Evolutionary conservation across 176 grass and related monocot genomes (phyloP).

Genomic region (Bolboschoenus planiculmis): DNA sequence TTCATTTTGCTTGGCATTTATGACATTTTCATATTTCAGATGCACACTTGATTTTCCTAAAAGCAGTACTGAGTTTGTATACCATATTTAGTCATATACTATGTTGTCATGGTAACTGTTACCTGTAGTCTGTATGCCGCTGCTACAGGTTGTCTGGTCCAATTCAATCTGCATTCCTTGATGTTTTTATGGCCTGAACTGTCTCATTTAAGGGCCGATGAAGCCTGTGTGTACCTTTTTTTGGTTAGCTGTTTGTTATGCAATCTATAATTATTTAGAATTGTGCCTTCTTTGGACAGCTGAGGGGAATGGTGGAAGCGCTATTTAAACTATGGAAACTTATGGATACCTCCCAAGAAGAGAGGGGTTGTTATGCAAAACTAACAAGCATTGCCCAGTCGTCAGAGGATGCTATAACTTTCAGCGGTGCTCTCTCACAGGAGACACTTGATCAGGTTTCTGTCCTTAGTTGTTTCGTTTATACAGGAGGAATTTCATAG

Average conservation of each 20-base stretch:
- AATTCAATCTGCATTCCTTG: neutral
- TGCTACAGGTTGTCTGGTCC: neutral
- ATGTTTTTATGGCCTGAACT: constrained; percentile 12
- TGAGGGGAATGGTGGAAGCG: constrained; percentile 72
- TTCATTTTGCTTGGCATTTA: neutral
- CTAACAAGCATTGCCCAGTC: constrained; percentile 50
- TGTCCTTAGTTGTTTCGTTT: neutral
- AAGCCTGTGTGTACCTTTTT: neutral
- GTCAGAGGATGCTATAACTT: constrained; percentile 62
- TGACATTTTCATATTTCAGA: neutral
- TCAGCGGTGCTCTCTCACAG: constrained; percentile 47
- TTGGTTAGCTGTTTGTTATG: neutral
- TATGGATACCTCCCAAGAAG: constrained; percentile 85
- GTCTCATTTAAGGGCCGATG: constrained; percentile 8
- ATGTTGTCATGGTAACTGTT: neutral
- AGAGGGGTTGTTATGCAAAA: constrained; percentile 55
- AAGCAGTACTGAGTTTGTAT: neutral
- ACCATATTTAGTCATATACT: neutral
- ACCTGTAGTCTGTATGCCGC: neutral
- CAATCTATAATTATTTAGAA: constrained; percentile 4
- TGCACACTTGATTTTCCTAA: neutral
- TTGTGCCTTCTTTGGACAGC: constrained; percentile 35
- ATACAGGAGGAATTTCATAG: neutral
- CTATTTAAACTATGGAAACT: constrained; percentile 86
- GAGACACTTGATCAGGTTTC: constrained; percentile 80